Conservation (phyloP, 202 grass and related monocot species). For the Bolboschoenoplectus hybrid region DNA sequence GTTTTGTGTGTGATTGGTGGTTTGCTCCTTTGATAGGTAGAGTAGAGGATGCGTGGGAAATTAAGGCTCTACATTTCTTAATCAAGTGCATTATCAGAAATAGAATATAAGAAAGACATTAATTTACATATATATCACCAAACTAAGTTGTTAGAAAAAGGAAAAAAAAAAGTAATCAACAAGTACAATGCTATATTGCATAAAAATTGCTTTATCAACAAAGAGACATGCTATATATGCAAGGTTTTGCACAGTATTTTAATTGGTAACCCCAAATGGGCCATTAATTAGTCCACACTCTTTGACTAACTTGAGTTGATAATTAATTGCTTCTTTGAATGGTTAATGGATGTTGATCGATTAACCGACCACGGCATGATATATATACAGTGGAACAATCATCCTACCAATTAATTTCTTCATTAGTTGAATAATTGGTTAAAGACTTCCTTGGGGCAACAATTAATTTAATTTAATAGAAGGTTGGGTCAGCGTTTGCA, state of each 20-base stretch:
- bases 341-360: slow-evolving; percentile 36
- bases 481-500: slow-evolving; percentile 1
- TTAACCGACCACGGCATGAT: slow-evolving; percentile 14
- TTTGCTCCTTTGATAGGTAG: slow-evolving; percentile 3
- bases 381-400: not conserved
- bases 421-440: slow-evolving; percentile 30
- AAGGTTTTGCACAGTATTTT: not conserved
- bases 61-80: not conserved
- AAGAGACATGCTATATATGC: slow-evolving; percentile 13
- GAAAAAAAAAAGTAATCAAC: not conserved
- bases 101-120: not conserved
- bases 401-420: not conserved
- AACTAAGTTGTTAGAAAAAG: slow-evolving; percentile 8
- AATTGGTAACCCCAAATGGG: slow-evolving; percentile 20
- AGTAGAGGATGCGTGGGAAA: slow-evolving; percentile 17
- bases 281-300: slow-evolving; percentile 12
- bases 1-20: slow-evolving; percentile 32
- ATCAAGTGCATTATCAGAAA: not conserved
- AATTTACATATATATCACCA: slow-evolving; percentile 11
- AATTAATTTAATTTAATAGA: slow-evolving; percentile 22
- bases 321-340: slow-evolving; percentile 34
- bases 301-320: slow-evolving; percentile 29
- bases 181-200: not conserved
- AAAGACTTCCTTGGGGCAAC: slow-evolving; percentile 5
- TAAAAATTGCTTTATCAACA: not conserved